Evolutionary conservation across 2,329 filamentous ascomycete species (phyloP), one percentile per base, ranked within the genome.

Genomic region (Aureobasidium subglaciale): DNA sequence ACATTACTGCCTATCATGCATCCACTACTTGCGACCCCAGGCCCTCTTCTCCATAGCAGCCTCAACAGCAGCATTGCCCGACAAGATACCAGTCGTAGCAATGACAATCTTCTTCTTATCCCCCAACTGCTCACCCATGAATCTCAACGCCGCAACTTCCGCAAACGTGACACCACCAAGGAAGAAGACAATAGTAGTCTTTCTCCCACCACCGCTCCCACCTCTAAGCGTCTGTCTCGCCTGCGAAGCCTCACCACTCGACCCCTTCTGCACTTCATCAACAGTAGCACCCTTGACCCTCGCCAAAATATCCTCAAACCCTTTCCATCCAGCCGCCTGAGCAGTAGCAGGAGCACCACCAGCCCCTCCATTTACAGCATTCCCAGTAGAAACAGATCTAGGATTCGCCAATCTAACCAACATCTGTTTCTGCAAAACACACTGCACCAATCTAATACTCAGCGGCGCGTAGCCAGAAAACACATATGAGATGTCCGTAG

Each of bases 381-480:
- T n/a, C n/a, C n/a, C n/a, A n/a, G n/a, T n/a, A n/a, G n/a, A n/a
- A n/a, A n/a, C n/a, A n/a, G 46, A 22, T 66, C 69, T 18, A 76
- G 71, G 16, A 72, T 73, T 48, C 71, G 71, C 48, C 75, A 79
- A 58, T 76, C 77, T 4, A 81, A 83, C 56, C 27, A 99, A 75
- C 62, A 91, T 88, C 56, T 89, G 83, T 70, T 99, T 99, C 69
- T 97, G 91, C 45, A 99, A 73, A 48, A 97, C 82, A 67, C 89
- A 93, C 70, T 99, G 95, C 5, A 99, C 86, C 4, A 99, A 81
- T 15, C 93, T 85, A 54, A 97, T 82, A 41, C 89, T 95, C 11
- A 99, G 79, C 0, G 93, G 95, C 4, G 95, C 93, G 67, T 97
- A 99, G 52, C 93, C 95, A 61, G 89, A 95, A 72, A 97, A 99